phyloP scores from a whole-genome alignment of 2,329 filamentous ascomycete genomes.

The Penicillium sp. region DNA sequence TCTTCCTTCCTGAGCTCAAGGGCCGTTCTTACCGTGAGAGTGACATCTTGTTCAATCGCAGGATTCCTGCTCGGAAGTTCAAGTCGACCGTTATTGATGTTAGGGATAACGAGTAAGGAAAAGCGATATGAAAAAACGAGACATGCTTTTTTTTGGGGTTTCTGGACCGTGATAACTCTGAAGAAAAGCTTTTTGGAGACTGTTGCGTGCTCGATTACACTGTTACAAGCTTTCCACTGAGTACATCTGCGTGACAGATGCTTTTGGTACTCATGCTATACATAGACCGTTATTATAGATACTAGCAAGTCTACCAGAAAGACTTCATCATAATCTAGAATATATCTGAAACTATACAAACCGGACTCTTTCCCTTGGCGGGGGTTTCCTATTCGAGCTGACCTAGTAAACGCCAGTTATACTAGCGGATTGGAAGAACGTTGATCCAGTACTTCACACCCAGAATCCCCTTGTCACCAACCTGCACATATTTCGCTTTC shows the following conservation, averaged over 20 bases:
- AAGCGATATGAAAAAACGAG: neutral
- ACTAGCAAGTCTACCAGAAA: neutral
- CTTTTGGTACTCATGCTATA: neutral
- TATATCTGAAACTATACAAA: too few relatives aligned
- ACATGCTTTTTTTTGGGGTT: neutral
- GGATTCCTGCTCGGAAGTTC: slow-evolving; percentile 38
- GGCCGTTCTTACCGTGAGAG: slow-evolving; percentile 40
- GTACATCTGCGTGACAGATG: neutral
- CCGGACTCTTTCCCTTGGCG: too few relatives aligned
- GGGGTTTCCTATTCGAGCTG: too few relatives aligned
- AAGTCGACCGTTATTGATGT: slow-evolving; percentile 39
- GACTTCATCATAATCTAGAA: neutral
- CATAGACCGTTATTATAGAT: neutral
- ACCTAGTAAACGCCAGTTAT: too few relatives aligned
- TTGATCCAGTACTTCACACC: too few relatives aligned
- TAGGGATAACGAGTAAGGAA: slow-evolving; percentile 34
- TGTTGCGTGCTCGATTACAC: neutral
- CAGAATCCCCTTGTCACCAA: too few relatives aligned
- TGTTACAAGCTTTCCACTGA: neutral
- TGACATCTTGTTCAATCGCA: slow-evolving; percentile 41
- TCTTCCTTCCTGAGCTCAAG: slow-evolving; percentile 41
- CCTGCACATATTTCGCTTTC: too few relatives aligned
- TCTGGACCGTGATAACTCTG: too few relatives aligned
- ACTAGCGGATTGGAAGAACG: too few relatives aligned
- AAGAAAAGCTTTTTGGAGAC: neutral